Percentiles rank a stretch among this genome's conserved stretches.
Conservation (phyloP, 2,329 filamentous ascomycete species). For the Sporothrix mexicana region DNA sequence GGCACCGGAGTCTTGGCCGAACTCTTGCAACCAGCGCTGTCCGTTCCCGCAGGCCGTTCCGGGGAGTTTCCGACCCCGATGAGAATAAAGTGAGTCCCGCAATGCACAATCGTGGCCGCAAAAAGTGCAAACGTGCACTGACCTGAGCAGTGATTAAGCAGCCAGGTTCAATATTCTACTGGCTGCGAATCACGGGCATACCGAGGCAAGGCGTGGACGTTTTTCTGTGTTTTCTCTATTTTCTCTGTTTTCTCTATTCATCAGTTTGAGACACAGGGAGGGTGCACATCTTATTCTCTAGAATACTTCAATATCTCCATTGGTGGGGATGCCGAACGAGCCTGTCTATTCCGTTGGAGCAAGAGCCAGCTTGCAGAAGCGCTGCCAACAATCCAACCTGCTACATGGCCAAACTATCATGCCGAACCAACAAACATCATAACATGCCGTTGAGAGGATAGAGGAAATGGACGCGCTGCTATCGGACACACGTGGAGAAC, state of each 20-base stretch:
- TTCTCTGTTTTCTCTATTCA: neutral
- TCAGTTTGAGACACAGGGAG: neutral
- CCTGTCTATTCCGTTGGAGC: neutral
- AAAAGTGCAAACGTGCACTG: neutral
- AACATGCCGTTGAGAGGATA: neutral
- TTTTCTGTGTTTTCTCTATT: neutral
- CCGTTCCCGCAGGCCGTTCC: too few species aligned
- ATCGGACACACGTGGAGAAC: neutral
- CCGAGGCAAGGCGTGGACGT: neutral
- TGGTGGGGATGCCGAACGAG: neutral
- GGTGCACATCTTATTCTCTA: neutral
- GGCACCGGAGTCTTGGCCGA: too few species aligned
- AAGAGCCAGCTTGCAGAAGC: neutral
- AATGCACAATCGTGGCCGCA: too few species aligned
- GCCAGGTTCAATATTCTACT: neutral
- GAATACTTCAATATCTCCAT: neutral
- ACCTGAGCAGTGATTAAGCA: neutral
- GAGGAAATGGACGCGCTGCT: too few species aligned
- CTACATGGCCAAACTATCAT: conserved; percentile 15
- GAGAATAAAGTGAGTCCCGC: too few species aligned
- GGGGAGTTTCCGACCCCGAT: too few species aligned
- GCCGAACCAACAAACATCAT: conserved; percentile 22
- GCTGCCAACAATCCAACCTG: neutral
- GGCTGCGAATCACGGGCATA: neutral
- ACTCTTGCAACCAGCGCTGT: too few species aligned